Evolutionary conservation across 2,329 filamentous ascomycete genomes (phyloP).

Genomic region (Pseudocercospora vitis): DNA sequence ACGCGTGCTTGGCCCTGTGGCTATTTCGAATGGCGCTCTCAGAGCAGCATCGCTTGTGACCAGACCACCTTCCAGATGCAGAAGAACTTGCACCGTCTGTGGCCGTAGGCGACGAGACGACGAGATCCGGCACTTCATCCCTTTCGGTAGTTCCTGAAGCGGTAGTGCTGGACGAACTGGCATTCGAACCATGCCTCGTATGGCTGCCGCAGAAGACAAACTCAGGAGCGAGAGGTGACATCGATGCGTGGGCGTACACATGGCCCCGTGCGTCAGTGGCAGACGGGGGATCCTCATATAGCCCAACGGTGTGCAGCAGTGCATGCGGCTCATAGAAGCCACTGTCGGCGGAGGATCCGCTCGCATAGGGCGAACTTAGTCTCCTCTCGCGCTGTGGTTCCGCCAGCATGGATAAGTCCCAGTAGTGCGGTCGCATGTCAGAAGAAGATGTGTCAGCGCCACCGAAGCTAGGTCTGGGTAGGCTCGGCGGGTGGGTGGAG

Average conservation of each 20-base stretch:
- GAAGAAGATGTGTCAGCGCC: conserved; percentile 8
- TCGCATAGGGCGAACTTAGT: conserved; percentile 23
- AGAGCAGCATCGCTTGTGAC: conserved; percentile 33
- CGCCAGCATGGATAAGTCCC: conserved; percentile 35
- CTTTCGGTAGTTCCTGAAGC: neutral
- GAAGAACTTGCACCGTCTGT: conserved; percentile 8
- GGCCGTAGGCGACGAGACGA: conserved; percentile 12
- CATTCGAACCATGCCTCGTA: no score
- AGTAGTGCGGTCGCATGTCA: conserved; percentile 29
- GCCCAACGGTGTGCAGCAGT: conserved; percentile 3
- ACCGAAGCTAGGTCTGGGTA: conserved; percentile 10
- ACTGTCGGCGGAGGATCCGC: conserved; percentile 29
- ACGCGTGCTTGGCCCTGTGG: conserved; percentile 16
- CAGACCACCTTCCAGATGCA: conserved; percentile 1
- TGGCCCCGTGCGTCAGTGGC: conserved; percentile 22
- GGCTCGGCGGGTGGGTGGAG: conserved; percentile 17
- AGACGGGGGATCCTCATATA: conserved; percentile 11
- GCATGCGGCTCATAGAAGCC: conserved; percentile 32
- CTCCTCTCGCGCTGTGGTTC: conserved; percentile 21
- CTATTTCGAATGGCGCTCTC: conserved; percentile 31
- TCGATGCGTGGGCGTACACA: conserved; percentile 30
- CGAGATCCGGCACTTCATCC: conserved; percentile 15
- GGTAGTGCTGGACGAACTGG: no score
- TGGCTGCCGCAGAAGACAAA: conserved; percentile 2
- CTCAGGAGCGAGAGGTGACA: conserved; percentile 18